Base-by-base conservation (phyloP, 768 basidiomycete species). In the Peribolospora kevripleyi region DNA sequence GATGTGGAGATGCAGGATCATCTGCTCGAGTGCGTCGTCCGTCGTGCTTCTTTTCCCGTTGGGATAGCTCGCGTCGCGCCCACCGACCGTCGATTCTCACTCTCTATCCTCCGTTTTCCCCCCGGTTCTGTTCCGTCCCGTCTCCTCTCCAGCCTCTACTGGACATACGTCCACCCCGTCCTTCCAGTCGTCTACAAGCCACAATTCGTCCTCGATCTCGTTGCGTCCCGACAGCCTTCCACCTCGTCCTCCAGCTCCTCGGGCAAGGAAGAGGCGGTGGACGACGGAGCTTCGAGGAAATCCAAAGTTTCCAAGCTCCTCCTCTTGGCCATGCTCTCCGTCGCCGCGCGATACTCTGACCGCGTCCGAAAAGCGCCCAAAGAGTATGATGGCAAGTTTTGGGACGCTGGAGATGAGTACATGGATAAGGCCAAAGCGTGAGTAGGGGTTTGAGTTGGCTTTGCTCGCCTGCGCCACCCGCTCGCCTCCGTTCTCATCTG, bases 251-350 rank as follows among this genome's bases (percentile, higher is more conserved):
- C 42, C 8, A 14, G 39, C 4, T 50, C 10, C 25, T 25, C 25
- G 25, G 25, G 25, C 25, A 25, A 25, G 1, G 25, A 25, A 25
- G 25, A 25, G 25, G 25, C 25, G 1, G 25, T 25, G 10, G 55
- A 14, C n/a, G 53, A 53, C 36, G 42, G 43, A 6, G 46, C 39
- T 7, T 36, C 51, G 10, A 51, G 51, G 6, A 14, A 50, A 45
- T 43, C 57, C n/a, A 60, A 61, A 40, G 60, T 64, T 14, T 61
- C 84, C 3, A 67, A 75, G 5, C 72, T 86, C 3, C 73, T 87
- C 9, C 72, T 90, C 3, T 73, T 88, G 38, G 74, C 76, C n/a
- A 86, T 90, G 77, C 85, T 80, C 63, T 73, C 86, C 13, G 72
- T 84, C 51, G 82, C 85, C 2, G 78, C 84, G 3, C 79, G 86